Evolutionary conservation across 1,284 basidiomycete genomes (phyloP).

Genomic region (Cystobasidium slooffiae): DNA sequence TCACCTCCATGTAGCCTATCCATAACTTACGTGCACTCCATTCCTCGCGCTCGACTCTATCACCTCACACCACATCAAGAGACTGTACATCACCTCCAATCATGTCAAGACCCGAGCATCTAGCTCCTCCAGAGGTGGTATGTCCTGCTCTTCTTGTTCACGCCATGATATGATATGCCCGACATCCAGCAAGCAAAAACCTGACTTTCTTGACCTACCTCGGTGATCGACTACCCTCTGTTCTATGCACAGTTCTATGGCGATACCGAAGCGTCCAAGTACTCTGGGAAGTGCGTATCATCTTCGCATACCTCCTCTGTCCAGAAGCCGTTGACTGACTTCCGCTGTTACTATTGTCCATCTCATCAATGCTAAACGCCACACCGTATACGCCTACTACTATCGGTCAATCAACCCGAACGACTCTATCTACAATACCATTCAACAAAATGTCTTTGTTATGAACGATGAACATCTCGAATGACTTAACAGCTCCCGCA

Average conservation of each 20-base stretch:
- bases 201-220: constrained; percentile 14
- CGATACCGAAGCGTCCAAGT: constrained; percentile 92
- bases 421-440: background rate
- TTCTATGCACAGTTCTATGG: constrained; percentile 81
- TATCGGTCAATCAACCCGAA: background rate
- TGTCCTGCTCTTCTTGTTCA: constrained; percentile 54
- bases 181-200: background rate
- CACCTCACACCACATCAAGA: background rate
- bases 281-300: constrained; percentile 81
- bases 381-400: constrained; percentile 8
- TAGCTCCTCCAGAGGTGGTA: constrained; percentile 95
- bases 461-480: background rate
- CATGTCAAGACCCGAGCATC: constrained; percentile 95
- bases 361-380: constrained; percentile 6
- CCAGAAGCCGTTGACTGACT: background rate
- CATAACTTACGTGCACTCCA: background rate
- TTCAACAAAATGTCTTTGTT: background rate
- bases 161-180: background rate
- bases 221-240: constrained; percentile 1
- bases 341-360: background rate
- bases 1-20: background rate
- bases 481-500: constrained; percentile 75
- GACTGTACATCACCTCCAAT: constrained; percentile 16
- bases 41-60: background rate
- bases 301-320: background rate